Conservation (phyloP, 768 basidiomycete genomes). For the Obba rivulosa region DNA sequence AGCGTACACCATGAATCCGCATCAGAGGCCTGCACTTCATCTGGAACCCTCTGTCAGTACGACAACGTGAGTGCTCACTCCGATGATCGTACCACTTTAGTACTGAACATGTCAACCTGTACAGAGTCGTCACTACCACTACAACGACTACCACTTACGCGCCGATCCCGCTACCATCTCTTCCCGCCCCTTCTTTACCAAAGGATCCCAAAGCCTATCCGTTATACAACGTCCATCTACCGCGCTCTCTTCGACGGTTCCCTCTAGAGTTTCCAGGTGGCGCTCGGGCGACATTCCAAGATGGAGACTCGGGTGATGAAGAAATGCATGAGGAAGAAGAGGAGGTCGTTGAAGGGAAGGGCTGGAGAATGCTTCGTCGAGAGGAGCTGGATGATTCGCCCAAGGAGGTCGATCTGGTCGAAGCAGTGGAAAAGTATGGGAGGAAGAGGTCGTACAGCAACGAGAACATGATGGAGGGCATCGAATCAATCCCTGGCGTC, state of each 20-base stretch:
- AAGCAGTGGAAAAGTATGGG: slow-evolving; percentile 80
- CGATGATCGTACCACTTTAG: neutral
- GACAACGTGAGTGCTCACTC: slow-evolving; percentile 56
- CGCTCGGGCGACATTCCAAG: slow-evolving; percentile 72
- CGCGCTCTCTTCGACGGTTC: slow-evolving; percentile 66
- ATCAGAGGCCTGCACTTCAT: slow-evolving; percentile 60
- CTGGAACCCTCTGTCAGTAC: slow-evolving; percentile 82
- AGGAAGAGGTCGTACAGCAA: slow-evolving; percentile 50
- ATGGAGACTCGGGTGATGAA: slow-evolving; percentile 56
- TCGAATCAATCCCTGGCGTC: slow-evolving; percentile 51
- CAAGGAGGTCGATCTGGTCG: slow-evolving; percentile 59
- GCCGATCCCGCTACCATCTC: slow-evolving; percentile 74
- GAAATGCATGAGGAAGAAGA: slow-evolving; percentile 67
- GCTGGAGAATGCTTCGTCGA: slow-evolving; percentile 72
- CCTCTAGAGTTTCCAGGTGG: slow-evolving; percentile 80
- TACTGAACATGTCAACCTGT: slow-evolving; percentile 3
- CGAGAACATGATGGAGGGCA: slow-evolving; percentile 69
- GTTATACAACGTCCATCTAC: slow-evolving; percentile 69
- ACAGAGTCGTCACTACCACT: slow-evolving; percentile 85
- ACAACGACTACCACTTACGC: slow-evolving; percentile 88
- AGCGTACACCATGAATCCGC: slow-evolving; percentile 49
- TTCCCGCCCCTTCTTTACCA: slow-evolving; percentile 66
- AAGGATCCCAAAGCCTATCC: slow-evolving; percentile 81
- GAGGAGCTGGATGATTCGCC: slow-evolving; percentile 49
- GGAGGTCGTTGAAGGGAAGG: slow-evolving; percentile 54